Percentiles rank a stretch among this genome's conserved stretches.
These are phyloP conservation scores for Penicillium fuscoglaucum DNA, from an alignment of 2,329 filamentous ascomycete species.

Conservation along the genomic window DNA sequence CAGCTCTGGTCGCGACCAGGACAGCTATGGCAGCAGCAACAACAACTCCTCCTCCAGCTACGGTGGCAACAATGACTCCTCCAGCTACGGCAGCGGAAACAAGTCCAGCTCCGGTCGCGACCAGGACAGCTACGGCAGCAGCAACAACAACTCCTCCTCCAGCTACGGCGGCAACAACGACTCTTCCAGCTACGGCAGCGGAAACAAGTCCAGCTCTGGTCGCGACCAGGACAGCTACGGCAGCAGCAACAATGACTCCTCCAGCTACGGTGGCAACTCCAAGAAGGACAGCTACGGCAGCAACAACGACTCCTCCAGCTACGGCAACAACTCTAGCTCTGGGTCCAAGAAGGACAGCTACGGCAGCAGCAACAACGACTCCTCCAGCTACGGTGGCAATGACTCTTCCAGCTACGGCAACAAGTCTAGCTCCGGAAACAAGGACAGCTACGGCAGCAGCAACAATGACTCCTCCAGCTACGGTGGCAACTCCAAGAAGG, in stretches of 20 bases:
- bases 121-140: neutral
- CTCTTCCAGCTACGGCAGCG: neutral
- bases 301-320: neutral
- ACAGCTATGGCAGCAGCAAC: neutral
- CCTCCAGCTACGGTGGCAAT: too few relatives aligned
- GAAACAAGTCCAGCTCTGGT: neutral
- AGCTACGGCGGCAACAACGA: neutral
- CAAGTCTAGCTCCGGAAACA: neutral
- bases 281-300: too few relatives aligned
- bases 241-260: neutral
- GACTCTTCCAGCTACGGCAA: conserved; percentile 1
- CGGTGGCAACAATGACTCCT: neutral
- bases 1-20: neutral
- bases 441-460: neutral
- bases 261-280: too few relatives aligned
- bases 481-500: too few relatives aligned
- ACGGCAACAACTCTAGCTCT: neutral
- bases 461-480: neutral
- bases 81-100: neutral
- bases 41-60: neutral
- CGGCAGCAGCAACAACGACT: neutral
- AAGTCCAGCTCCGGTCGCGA: neutral
- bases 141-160: neutral
- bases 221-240: neutral
- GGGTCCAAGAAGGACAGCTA: conserved; percentile 1